Conservation (phyloP, 1,284 basidiomycete genomes). For the Ceratobasidium sp. region DNA sequence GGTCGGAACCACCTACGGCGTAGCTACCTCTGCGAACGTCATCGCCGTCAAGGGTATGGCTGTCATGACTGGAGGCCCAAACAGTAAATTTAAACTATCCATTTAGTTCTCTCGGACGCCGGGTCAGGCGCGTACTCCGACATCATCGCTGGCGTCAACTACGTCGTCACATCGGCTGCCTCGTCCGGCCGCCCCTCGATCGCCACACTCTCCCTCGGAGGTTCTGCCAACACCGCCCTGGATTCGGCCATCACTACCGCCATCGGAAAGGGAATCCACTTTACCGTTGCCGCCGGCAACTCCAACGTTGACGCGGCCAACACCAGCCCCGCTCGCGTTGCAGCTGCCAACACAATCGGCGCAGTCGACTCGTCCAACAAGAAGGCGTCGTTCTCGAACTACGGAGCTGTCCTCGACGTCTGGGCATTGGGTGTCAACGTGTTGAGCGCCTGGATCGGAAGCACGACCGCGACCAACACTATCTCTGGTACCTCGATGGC, state of each 20-base stretch:
- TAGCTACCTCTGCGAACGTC: constrained; percentile 92
- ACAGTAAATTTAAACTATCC: too few relatives aligned
- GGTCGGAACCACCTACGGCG: constrained; percentile 78
- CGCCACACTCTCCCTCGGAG: constrained; percentile 31
- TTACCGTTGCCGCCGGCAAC: constrained; percentile 43
- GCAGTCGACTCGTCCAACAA: constrained; percentile 61
- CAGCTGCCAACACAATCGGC: constrained; percentile 85
- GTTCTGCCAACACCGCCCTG: constrained; percentile 20
- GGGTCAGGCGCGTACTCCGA: constrained; percentile 96
- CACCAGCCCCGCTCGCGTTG: constrained; percentile 64
- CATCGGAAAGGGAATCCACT: constrained; percentile 40
- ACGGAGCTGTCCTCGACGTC: constrained; percentile 40
- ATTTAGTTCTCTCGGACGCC: constrained; percentile 83
- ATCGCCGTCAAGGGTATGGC: constrained; percentile 84
- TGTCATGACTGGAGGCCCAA: too few relatives aligned
- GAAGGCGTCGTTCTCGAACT: constrained; percentile 44
- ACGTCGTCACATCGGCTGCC: constrained; percentile 68
- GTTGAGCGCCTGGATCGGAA: constrained; percentile 34
- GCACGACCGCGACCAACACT: constrained; percentile 29
- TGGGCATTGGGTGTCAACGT: constrained; percentile 42
- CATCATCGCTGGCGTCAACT: constrained; percentile 80
- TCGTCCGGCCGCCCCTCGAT: constrained; percentile 39
- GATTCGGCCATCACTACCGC: constrained; percentile 33
- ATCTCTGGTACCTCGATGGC: constrained; percentile 3
- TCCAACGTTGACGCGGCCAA: constrained; percentile 57